Conservation (phyloP, 345 rosid species). For the Eucalyptus coolabah region DNA sequence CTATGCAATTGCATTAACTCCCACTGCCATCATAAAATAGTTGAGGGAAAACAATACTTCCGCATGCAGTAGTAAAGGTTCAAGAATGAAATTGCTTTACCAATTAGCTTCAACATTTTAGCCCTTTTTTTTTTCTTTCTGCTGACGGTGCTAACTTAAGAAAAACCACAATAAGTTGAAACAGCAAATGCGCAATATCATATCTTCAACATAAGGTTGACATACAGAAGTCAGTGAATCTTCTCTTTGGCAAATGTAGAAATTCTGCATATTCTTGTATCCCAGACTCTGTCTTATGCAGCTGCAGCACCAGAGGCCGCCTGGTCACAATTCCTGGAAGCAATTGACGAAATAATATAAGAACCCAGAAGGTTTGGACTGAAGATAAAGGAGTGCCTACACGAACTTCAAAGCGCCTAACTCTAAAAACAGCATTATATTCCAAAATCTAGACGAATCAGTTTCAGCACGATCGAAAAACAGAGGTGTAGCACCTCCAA, state of each 20-base stretch:
- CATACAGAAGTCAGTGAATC: slow-evolving; percentile 34
- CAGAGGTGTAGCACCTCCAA: background rate
- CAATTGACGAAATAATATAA: background rate
- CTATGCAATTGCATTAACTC: background rate
- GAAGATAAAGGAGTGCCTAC: background rate
- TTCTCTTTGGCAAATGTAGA: slow-evolving; percentile 39
- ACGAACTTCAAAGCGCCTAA: background rate
- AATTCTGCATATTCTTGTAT: slow-evolving; percentile 54
- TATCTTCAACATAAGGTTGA: background rate
- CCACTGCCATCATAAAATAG: background rate
- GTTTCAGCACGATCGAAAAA: background rate
- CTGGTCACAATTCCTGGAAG: slow-evolving; percentile 53
- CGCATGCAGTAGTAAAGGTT: background rate
- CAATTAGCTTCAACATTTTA: background rate
- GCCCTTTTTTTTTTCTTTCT: background rate
- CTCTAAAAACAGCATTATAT: background rate
- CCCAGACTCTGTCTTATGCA: slow-evolving; percentile 40
- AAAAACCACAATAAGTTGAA: background rate
- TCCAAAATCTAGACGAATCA: background rate
- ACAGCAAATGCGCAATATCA: background rate
- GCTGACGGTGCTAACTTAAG: background rate
- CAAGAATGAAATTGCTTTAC: background rate
- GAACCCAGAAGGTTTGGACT: background rate
- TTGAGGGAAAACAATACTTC: background rate
- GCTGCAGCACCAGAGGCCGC: slow-evolving; percentile 61